Conservation (phyloP, 2,329 filamentous ascomycete genomes). For the Teratosphaeriaceae sp. region DNA sequence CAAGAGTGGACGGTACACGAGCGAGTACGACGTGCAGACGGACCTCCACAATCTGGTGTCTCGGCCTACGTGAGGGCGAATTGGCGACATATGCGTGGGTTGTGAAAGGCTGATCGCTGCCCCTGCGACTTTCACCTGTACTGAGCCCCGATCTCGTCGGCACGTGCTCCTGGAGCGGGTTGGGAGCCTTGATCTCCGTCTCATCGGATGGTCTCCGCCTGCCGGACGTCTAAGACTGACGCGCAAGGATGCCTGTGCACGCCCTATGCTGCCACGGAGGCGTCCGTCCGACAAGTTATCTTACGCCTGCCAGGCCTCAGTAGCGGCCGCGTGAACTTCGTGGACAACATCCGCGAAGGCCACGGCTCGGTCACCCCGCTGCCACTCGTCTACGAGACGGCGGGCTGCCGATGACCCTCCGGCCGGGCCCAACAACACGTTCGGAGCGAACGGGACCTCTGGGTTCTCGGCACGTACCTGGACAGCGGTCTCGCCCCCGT, state of each 20-base stretch:
- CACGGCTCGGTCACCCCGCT: constrained; percentile 29
- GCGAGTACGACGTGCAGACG: constrained; percentile 37
- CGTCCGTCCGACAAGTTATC: constrained; percentile 4
- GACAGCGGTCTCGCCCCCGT: no score
- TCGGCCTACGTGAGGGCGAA: constrained; percentile 37
- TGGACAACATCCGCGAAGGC: constrained; percentile 28
- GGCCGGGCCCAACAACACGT: no score
- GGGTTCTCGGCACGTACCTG: no score
- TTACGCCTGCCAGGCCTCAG: neutral
- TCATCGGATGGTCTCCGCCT: constrained; percentile 30
- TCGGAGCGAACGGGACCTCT: no score
- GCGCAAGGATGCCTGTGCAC: no score
- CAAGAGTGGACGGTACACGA: constrained; percentile 25
- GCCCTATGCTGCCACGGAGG: constrained; percentile 1
- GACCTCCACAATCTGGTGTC: constrained; percentile 29
- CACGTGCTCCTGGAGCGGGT: neutral
- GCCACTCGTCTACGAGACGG: constrained; percentile 37
- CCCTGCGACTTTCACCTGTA: neutral
- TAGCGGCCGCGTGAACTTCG: constrained; percentile 31
- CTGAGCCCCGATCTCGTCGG: neutral
- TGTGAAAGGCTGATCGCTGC: neutral
- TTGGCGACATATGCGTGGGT: neutral
- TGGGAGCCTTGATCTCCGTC: constrained; percentile 15
- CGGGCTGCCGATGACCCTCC: constrained; percentile 36
- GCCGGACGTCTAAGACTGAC: constrained; percentile 33